Evolutionary conservation across 2,329 filamentous ascomycete genomes (phyloP), one percentile per base, ranked within the genome.

Genomic region (Trichoderma lentiforme): DNA sequence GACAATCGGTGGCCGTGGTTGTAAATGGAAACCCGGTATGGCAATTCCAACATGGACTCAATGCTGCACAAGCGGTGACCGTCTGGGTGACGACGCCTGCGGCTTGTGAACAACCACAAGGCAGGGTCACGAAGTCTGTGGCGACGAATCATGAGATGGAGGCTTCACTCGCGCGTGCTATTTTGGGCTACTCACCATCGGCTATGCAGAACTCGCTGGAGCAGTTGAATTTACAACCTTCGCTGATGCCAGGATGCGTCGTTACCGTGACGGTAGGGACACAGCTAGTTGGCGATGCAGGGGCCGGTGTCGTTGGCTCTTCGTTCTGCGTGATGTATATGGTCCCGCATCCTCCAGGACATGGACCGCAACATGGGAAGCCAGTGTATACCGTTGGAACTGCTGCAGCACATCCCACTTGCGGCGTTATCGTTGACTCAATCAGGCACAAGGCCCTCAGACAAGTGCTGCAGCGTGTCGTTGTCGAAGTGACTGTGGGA

Each of bases 251-350:
- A 12, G 57, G 65, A 14, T 71, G 65, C 15, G 72, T 72, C 6
- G 69, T 72, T 15, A 74, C 56, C 14, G 74, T 75, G 15, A 76
- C 74, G 6, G 74, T 75, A 18, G 72, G 74, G n/a, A 72, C 57
- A 30, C 74, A 75, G 15, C 53, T 62, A 5, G 9, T 53, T 18
- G 57, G 57, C 66, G 56, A 53, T 34, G 65, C 14, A 14, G 18
- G 26, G 3, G 39, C 39, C 39, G 39, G 15, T 43, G 39, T 4
- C 7, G 39, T 43, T 43, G 39, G 39, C 18, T n/a, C 18, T n/a
- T 43, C 4, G 39, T 18, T 43, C 39, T n/a, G 39, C 7, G 28
- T 61, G 12, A 62, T 28, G n/a, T 71, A 64, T 15, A n/a, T 8
- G 24, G 65, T 68, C 3, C 32, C 24, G 32, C 65, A 57, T 39